A percentile compares a stretch with the other conserved stretches of the same genome.
phyloP scores from a whole-genome alignment of 805 yeast species.

The Zygotorulaspora danielsina region DNA sequence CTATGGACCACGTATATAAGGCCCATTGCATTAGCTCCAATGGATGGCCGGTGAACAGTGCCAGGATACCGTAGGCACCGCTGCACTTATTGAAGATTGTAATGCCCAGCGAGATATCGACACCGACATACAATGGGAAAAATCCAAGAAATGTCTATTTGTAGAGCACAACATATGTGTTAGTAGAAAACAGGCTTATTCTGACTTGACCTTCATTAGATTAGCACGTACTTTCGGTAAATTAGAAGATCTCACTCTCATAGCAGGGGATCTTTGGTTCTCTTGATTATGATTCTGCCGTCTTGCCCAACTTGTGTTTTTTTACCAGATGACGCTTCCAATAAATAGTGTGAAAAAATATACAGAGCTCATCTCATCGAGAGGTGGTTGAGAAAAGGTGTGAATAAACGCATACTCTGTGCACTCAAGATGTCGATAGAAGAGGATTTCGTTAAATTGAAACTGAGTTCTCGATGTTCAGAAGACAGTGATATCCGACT shows the following conservation, averaged over 20 bases:
- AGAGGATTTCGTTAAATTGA: slow-evolving; percentile 21
- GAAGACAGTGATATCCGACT: slow-evolving; percentile 45
- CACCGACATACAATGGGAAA: slow-evolving; percentile 81
- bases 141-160: slow-evolving; percentile 57
- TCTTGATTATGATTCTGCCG: too few relatives aligned
- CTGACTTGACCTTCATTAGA: too few relatives aligned
- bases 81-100: slow-evolving; percentile 84
- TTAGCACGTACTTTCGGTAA: slow-evolving; percentile 24
- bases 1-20: slow-evolving; percentile 61
- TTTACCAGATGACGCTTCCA: too few relatives aligned
- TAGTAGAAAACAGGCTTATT: too few relatives aligned
- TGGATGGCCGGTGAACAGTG: slow-evolving; percentile 86
- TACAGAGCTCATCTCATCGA: slow-evolving; percentile 3
- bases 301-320: too few relatives aligned
- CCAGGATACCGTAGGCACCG: slow-evolving; percentile 81
- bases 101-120: slow-evolving; percentile 70
- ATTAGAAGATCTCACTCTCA: slow-evolving; percentile 7
- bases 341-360: neutral
- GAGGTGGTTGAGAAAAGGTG: too few relatives aligned
- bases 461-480: slow-evolving; percentile 10
- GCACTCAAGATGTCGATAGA: slow-evolving; percentile 21
- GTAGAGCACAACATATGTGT: too few relatives aligned
- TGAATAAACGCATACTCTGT: neutral
- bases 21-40: slow-evolving; percentile 78
- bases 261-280: neutral